Base-by-base conservation (phyloP, 1,284 basidiomycete species). In the Malassezia sympodialis region DNA sequence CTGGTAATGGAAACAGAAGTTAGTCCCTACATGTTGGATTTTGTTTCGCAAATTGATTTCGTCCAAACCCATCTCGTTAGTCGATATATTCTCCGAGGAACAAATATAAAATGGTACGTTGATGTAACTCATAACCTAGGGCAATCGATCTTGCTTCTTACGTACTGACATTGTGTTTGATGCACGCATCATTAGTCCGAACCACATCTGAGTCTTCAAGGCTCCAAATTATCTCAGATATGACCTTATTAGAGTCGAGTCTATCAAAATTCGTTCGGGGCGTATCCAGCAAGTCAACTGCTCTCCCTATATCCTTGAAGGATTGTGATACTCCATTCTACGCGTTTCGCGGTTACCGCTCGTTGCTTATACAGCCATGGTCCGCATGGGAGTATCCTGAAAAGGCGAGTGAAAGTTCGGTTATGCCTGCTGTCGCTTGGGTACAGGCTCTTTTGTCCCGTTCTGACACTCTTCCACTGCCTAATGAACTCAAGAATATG, bases 21-120 rank as follows among this genome's bases (percentile, higher is more conserved):
- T 2, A 50, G 47, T 27, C 39, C 48, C 17, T 55, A 55, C 23
- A 50, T 50, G 47, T 11, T 50, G 32, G 53, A 55, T n/a, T 35
- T 55, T 15, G 2, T n/a, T 4, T 41, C 41, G 6, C 27, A 48
- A 7, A 14, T 49, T 10, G 12, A 37, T 8, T 49, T 43, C 12
- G 17, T 44, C 0, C 47, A 27, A 15, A 44, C 19, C 5, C 21
- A 42, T 12, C 7, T 54, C n/a, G 8, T 54, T 6, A 30, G 32
- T 26, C 34, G 7, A 15, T 31, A 39, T 17, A 26, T 14, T 21
- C n/a, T 30, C 4, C 44, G 10, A 23, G 14, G 17, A 15, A 23
- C 8, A 8, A 31, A 17, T 6, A 49, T 12, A 11, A 28, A 21
- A 15, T 30, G 12, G 37, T 49, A 28, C 14, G 41, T n/a, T 43